Evolutionary conservation across 495 filamentous ascomycete genomes (phyloP).

Genomic region (Aspergillus ellipticus): DNA sequence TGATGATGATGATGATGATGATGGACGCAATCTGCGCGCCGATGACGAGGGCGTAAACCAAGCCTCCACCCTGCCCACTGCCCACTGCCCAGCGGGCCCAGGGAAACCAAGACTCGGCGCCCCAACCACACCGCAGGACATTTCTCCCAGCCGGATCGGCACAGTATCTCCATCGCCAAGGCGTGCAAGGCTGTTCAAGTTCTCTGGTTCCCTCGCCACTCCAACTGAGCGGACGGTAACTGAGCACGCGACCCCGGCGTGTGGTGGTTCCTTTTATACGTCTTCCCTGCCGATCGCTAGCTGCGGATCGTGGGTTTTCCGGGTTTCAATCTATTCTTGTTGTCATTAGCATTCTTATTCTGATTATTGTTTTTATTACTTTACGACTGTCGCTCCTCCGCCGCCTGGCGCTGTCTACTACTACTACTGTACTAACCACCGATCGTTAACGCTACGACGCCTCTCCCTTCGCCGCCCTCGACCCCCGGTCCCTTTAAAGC

Average conservation of each 20-base stretch:
- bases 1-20: too few species aligned
- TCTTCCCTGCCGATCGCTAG: conserved; percentile 2
- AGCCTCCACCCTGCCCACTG: too few species aligned
- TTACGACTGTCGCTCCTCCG: too few species aligned
- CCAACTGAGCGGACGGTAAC: neutral
- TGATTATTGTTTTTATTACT: neutral
- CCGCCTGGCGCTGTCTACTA: too few species aligned
- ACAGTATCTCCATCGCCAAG: conserved; percentile 3
- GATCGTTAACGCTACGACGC: conserved; percentile 4
- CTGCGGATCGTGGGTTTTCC: neutral
- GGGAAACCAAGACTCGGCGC: neutral
- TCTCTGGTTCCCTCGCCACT: neutral
- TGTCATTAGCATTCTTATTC: neutral
- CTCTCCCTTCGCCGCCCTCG: neutral
- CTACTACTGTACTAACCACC: too few species aligned
- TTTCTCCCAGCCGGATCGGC: neutral
- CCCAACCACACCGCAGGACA: too few species aligned
- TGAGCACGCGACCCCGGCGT: neutral
- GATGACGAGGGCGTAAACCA: too few species aligned
- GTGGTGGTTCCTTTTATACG: neutral
- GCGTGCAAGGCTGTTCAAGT: conserved; percentile 1
- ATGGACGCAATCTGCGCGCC: neutral
- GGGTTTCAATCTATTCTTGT: neutral
- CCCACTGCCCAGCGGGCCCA: too few species aligned
- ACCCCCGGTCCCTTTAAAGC: neutral